Conservation (phyloP, 2,329 filamentous ascomycete genomes). For the Colletotrichum viniferum region DNA sequence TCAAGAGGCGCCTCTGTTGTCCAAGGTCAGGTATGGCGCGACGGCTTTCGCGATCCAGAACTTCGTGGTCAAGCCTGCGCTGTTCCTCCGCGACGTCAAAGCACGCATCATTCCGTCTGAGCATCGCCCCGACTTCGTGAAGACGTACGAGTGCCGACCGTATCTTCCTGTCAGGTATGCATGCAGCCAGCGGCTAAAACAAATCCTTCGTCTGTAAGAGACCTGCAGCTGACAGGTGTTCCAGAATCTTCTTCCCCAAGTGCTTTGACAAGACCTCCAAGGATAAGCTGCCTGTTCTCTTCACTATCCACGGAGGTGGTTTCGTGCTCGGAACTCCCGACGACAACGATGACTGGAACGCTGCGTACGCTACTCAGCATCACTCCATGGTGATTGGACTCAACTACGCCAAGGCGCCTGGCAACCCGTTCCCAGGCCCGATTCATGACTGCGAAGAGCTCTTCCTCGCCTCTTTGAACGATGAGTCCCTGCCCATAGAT, state of each 20-base stretch:
- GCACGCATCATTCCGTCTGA: constrained; percentile 3
- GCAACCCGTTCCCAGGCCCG: constrained; percentile 44
- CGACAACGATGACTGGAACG: constrained; percentile 52
- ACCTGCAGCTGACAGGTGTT: neutral
- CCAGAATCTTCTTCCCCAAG: constrained; percentile 44
- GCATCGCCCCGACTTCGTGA: constrained; percentile 13
- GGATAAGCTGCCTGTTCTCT: constrained; percentile 42
- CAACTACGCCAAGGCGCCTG: constrained; percentile 52
- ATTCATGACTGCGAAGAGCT: constrained; percentile 50
- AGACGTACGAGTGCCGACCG: constrained; percentile 18
- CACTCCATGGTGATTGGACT: constrained; percentile 49
- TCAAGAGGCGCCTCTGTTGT: neutral
- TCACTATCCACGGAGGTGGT: constrained; percentile 58
- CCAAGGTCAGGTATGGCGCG: constrained; percentile 12
- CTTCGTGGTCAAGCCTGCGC: constrained; percentile 1
- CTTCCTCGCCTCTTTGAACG: constrained; percentile 43
- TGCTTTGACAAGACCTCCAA: constrained; percentile 32
- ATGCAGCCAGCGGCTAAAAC: neutral
- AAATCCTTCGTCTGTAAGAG: neutral
- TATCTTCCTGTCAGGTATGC: constrained; percentile 18
- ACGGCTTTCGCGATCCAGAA: constrained; percentile 13
- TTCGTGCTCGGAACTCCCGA: constrained; percentile 47
- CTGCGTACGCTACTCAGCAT: constrained; percentile 41
- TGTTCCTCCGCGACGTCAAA: constrained; percentile 7
- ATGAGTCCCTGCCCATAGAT: constrained; percentile 50